A percentile compares a stretch with the other conserved stretches of the same genome.
phyloP scores from a whole-genome alignment of 805 yeast genomes.

The Lipomyces japonicus region DNA sequence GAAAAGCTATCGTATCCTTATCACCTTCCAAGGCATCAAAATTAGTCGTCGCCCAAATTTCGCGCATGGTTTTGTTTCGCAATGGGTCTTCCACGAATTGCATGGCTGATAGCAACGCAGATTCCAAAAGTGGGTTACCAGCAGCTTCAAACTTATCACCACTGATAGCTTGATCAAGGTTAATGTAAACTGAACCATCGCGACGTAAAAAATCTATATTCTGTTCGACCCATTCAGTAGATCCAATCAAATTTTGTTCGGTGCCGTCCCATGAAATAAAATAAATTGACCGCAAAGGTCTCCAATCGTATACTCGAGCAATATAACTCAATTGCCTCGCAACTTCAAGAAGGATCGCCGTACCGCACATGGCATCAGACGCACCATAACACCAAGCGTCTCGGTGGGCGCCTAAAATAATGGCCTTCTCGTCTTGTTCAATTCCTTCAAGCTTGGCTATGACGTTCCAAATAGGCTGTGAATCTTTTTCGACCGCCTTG shows the following conservation, averaged over 20 bases:
- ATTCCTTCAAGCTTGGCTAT: slow-evolving; percentile 57
- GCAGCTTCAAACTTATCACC: slow-evolving; percentile 53
- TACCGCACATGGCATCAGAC: slow-evolving; percentile 73
- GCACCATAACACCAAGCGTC: slow-evolving; percentile 86
- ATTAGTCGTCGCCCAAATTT: slow-evolving; percentile 11
- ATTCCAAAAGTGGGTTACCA: slow-evolving; percentile 57
- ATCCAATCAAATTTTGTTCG: slow-evolving; percentile 67
- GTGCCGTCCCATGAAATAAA: slow-evolving; percentile 81
- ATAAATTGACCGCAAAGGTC: slow-evolving; percentile 64
- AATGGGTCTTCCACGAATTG: slow-evolving; percentile 46
- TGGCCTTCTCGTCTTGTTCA: slow-evolving; percentile 44
- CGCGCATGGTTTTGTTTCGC: slow-evolving; percentile 10
- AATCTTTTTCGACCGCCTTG: slow-evolving; percentile 50
- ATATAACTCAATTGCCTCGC: slow-evolving; percentile 53
- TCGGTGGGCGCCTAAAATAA: slow-evolving; percentile 70
- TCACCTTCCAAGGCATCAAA: slow-evolving; percentile 35
- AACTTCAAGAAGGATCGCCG: slow-evolving; percentile 61
- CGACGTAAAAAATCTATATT: slow-evolving; percentile 45
- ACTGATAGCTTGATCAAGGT: slow-evolving; percentile 61
- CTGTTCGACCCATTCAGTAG: slow-evolving; percentile 74
- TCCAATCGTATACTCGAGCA: slow-evolving; percentile 57
- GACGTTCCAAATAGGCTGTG: slow-evolving; percentile 62
- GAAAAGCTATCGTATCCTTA: slow-evolving; percentile 54
- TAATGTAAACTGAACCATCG: slow-evolving; percentile 62
- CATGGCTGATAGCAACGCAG: slow-evolving; percentile 45